These are phyloP conservation scores for Ormosia semicastrata DNA, from an alignment of 306 rosid species.

Conservation along the genomic window DNA sequence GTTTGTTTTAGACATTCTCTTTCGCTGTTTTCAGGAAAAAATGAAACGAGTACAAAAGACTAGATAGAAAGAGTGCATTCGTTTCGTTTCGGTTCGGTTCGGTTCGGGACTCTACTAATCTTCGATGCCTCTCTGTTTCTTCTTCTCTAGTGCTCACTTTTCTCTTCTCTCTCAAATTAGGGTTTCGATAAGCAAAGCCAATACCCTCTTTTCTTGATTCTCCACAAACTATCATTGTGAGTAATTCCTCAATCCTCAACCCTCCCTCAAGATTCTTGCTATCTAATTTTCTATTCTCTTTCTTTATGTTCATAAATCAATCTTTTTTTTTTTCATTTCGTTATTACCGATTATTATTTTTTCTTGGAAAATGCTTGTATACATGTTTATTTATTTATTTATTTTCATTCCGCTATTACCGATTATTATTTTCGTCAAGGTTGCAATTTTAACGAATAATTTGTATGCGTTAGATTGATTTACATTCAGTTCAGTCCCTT, in stretches of 20 bases:
- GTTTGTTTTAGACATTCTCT: conserved; percentile 19
- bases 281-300: neutral
- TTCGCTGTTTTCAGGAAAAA: conserved; percentile 54
- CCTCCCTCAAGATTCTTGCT: neutral
- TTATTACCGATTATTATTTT: neutral
- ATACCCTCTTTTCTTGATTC: conserved; percentile 1
- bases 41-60: conserved; percentile 3
- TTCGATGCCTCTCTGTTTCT: conserved; percentile 34
- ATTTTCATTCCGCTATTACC: neutral
- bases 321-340: neutral
- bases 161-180: conserved; percentile 65
- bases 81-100: neutral
- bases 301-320: neutral
- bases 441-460: neutral
- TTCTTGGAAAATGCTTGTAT: neutral
- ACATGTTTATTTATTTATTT: neutral
- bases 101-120: neutral
- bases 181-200: conserved; percentile 51
- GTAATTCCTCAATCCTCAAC: conserved; percentile 22
- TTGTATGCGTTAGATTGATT: neutral
- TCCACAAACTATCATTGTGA: conserved; percentile 42
- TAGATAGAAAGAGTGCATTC: conserved; percentile 21
- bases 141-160: conserved; percentile 50
- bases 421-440: neutral
- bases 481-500: neutral